Evolutionary conservation across 2,329 filamentous ascomycete species (phyloP), one percentile per base, ranked within the genome.

Genomic region (Sporothrix protearum): DNA sequence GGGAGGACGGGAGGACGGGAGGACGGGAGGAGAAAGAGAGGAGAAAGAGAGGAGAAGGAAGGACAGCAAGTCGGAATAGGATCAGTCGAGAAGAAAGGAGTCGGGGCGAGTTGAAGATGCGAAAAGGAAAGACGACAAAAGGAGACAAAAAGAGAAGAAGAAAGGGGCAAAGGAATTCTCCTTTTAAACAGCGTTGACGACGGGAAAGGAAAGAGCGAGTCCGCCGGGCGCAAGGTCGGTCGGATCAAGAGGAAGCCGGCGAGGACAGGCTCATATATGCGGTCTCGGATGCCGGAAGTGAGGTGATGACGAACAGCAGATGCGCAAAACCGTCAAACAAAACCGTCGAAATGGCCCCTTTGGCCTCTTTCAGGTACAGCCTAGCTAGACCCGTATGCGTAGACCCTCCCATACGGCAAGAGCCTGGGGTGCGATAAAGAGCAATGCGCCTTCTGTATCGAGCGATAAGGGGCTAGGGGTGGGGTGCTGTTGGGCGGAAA

Each of bases 381-480:
- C 59, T 64, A 63, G 57, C 59, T 64, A 63, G 57, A 42, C 12
- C 57, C 33, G 7, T 36, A 36, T 8, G 33, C 9, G n/a, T 4
- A n/a, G n/a, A n/a, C n/a, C n/a, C n/a, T n/a, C n/a, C 53, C 28
- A 33, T 14, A 51, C 39, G 45, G 25, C 19, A 36, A 19, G 12
- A 14, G 45, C 25, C 22, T 53, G 49, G 59, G 42, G 61, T 59
- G 70, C 69, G 69, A 71, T 71, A 71, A 71, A 71, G 70, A 47
- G 28, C 16, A 28, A 30, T 51, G 45, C 30, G 64, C 45, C 30
- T 51, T 42, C 39, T 7, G 39, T 12, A 12, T 42, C 6, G 14
- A 45, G 36, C 64, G 64, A 68, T 68, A 68, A 68, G 64, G 49
- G 30, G 42, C 51, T 10, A 42, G 10, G 10, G 12, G 39, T 7